Base-by-base conservation (phyloP, 768 basidiomycete genomes). In the Nevesoporus exiguus region DNA sequence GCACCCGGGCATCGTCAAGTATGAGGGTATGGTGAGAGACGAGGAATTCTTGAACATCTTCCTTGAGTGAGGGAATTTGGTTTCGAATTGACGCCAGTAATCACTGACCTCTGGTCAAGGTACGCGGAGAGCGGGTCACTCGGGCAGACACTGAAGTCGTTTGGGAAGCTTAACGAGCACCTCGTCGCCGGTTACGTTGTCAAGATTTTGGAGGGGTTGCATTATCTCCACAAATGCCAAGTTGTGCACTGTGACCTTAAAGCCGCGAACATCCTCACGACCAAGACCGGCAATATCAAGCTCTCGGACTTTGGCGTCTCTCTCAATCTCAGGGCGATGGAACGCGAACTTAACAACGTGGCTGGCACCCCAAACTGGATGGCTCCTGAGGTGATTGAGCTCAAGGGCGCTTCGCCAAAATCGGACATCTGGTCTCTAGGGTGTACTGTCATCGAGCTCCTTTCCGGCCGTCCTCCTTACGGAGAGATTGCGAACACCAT, bases 321-420 rank as follows among this genome's bases (percentile, higher is more conserved):
- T 22, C 85, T 98, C 57, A 97, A 96, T 70, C 80, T 98, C 63
- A 85, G 91, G 44, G 93, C 93, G 0, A 85, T 98, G 81, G 88
- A 88, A 62, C 79, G 83, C 24, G 88, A 91, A 65, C 86, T 83
- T 61, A 86, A 90, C 67, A 90, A 89, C 61, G 88, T 93, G 25
- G 87, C 90, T 8, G 96, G 96, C 10, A 99, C 96, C 10, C 96
- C 96, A 14, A 96, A 98, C 65, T 99, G 96, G 96, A 98, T 99
- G 94, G 95, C 95, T 11, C 96, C 96, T 3, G 96, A 99, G 71
- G 91, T 98, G 47, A 98, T 99, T 57, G 88, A 93, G 67, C 81
- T 98, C 51, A 89, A 93, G 68, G 95, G 95, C 4, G 91, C 96
- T 8, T 88, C 90, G n/a, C 79, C 87, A 0, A 93, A 93, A 63